phyloP scores from a whole-genome alignment of 2,329 filamentous ascomycete genomes.

The Monosporascus cannonballus region DNA sequence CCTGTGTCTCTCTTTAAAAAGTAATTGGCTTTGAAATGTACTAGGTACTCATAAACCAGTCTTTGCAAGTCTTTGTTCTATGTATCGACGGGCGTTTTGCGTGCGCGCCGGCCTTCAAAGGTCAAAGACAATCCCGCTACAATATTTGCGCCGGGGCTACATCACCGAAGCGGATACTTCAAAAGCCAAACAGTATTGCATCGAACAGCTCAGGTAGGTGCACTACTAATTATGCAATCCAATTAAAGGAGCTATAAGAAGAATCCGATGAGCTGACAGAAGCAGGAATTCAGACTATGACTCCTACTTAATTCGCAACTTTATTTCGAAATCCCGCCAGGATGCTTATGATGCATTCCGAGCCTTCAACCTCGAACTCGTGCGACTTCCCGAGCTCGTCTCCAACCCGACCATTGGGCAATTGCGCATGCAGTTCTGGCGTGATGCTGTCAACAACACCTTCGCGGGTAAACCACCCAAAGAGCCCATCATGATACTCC shows the following conservation, averaged over 20 bases:
- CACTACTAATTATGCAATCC: not conserved
- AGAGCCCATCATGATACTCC: conserved; percentile 82
- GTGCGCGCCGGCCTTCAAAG: conserved; percentile 16
- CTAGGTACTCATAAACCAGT: too few species aligned
- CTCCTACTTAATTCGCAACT: conserved; percentile 78
- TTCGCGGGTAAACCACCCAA: conserved; percentile 75
- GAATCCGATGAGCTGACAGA: conserved; percentile 11
- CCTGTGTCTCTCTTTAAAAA: not conserved
- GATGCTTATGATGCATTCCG: conserved; percentile 87
- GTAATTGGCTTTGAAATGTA: not conserved
- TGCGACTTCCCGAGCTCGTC: conserved; percentile 82
- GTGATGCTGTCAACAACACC: conserved; percentile 73
- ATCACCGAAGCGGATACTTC: conserved; percentile 46
- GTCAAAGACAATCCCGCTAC: conserved; percentile 8
- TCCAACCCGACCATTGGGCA: conserved; percentile 81
- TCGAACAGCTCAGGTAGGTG: conserved; percentile 44
- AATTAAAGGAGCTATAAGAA: not conserved
- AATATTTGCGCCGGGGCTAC: conserved; percentile 29
- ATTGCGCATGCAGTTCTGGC: conserved; percentile 93
- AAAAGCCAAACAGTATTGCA: conserved; percentile 48
- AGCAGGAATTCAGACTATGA: conserved; percentile 80
- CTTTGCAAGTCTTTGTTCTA: conserved; percentile 9
- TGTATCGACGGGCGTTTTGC: conserved; percentile 17
- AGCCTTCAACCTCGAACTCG: conserved; percentile 87
- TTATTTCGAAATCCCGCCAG: conserved; percentile 67